phyloP scores from a whole-genome alignment of 805 yeast species.

The Lachancea dasiensis region DNA sequence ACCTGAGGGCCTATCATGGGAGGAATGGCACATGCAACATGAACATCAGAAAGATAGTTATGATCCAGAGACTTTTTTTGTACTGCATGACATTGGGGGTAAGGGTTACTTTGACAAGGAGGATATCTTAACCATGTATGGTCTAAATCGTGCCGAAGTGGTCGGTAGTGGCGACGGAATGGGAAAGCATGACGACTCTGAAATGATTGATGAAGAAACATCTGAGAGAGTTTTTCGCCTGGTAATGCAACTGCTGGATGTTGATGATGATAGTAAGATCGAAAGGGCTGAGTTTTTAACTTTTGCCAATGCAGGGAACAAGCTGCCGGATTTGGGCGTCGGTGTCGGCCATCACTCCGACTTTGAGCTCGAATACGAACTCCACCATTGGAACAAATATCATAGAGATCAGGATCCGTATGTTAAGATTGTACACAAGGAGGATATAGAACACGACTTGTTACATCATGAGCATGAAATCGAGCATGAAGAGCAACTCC shows the following conservation, averaged over 20 bases:
- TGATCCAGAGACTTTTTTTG: conserved; percentile 72
- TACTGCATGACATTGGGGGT: conserved; percentile 64
- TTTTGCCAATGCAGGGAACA: conserved; percentile 56
- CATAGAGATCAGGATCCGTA: conserved; percentile 79
- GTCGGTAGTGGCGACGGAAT: conserved; percentile 89
- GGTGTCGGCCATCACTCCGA: conserved; percentile 95
- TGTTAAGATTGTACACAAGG: conserved; percentile 72
- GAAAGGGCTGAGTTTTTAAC: conserved; percentile 63
- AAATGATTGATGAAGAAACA: conserved; percentile 50
- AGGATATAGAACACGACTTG: conserved; percentile 81
- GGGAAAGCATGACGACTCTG: conserved; percentile 70
- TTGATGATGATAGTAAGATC: conserved; percentile 58
- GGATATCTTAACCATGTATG: conserved; percentile 79
- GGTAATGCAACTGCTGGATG: conserved; percentile 57
- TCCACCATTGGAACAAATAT: conserved; percentile 87
- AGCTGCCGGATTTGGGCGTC: conserved; percentile 84
- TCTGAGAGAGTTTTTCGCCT: conserved; percentile 47
- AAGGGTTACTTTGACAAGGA: conserved; percentile 48
- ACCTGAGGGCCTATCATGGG: conserved; percentile 63
- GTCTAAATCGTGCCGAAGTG: conserved; percentile 61
- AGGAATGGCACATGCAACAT: conserved; percentile 82
- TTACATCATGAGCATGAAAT: conserved; percentile 83
- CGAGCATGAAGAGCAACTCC: conserved; percentile 44
- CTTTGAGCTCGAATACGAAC: conserved; percentile 88
- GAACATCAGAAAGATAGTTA: conserved; percentile 77